Percentiles rank a stretch among this genome's conserved stretches.
phyloP scores from a whole-genome alignment of 2,329 filamentous ascomycete species.

The Apiospora malaysiana region DNA sequence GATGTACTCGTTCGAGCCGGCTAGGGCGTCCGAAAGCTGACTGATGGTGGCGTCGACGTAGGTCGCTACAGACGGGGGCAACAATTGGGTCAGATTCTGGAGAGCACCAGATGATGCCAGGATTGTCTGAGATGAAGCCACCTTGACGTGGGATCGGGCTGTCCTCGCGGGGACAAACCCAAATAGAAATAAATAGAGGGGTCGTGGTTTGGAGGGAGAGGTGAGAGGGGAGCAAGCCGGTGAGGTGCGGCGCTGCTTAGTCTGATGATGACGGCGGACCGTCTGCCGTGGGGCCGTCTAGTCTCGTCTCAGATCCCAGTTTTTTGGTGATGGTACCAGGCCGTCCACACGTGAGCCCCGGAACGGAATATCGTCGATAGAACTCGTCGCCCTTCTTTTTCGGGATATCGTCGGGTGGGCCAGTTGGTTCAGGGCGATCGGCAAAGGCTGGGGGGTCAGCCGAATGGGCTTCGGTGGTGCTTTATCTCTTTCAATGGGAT shows the following conservation, averaged over 20 bases:
- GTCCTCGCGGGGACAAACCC: slow-evolving; percentile 48
- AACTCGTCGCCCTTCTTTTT: slow-evolving; percentile 21
- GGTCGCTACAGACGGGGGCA: slow-evolving; percentile 52
- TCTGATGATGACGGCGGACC: slow-evolving; percentile 21
- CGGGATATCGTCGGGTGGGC: slow-evolving; percentile 17
- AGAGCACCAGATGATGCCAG: slow-evolving; percentile 69
- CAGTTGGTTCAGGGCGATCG: background rate
- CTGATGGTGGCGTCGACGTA: slow-evolving; percentile 61
- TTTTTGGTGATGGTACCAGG: slow-evolving; percentile 13
- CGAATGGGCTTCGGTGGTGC: background rate
- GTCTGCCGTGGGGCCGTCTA: slow-evolving; percentile 18
- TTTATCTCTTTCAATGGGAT: background rate
- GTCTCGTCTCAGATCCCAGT: slow-evolving; percentile 20
- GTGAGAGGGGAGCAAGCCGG: slow-evolving; percentile 19
- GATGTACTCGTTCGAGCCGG: slow-evolving; percentile 58
- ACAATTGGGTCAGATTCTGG: slow-evolving; percentile 61
- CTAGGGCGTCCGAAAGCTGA: slow-evolving; percentile 54
- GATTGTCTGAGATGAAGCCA: slow-evolving; percentile 64
- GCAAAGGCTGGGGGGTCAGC: slow-evolving; percentile 4
- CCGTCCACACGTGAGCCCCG: slow-evolving; percentile 7
- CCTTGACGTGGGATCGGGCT: slow-evolving; percentile 54
- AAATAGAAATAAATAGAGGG: slow-evolving; percentile 20
- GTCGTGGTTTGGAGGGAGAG: background rate
- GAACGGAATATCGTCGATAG: slow-evolving; percentile 17
- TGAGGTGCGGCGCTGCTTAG: slow-evolving; percentile 15